Conservation (phyloP, 257 asterid species). For the Salvia rosmarinus region DNA sequence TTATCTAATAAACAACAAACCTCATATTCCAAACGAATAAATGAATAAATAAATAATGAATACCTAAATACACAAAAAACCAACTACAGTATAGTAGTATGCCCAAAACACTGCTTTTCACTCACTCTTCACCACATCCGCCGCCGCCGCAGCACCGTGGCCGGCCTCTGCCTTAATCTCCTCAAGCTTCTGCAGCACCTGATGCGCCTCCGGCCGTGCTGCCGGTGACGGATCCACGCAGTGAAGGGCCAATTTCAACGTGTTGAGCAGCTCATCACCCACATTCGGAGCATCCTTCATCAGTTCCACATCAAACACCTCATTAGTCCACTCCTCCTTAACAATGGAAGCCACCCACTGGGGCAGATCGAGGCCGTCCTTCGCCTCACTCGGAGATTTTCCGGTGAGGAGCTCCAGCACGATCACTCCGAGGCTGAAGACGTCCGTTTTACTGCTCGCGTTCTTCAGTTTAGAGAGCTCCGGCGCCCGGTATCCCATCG, state of each 20-base stretch:
- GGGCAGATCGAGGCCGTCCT: constrained; percentile 78
- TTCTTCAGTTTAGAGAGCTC: constrained; percentile 78
- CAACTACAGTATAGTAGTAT: constrained; percentile 1
- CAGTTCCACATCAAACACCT: constrained; percentile 62
- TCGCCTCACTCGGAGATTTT: constrained; percentile 84
- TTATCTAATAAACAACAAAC: not conserved
- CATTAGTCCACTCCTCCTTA: too few species aligned
- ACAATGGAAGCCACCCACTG: constrained; percentile 80
- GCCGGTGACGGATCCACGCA: constrained; percentile 88
- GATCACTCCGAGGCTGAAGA: constrained; percentile 87
- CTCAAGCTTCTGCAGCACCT: constrained; percentile 70
- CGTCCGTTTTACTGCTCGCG: constrained; percentile 59
- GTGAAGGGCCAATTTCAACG: constrained; percentile 80
- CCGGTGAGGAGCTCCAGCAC: constrained; percentile 94
- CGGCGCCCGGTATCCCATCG: constrained; percentile 82
- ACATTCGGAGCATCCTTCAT: constrained; percentile 64
- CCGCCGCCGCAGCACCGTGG: constrained; percentile 27
- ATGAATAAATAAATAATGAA: not conserved
- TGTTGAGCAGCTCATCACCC: constrained; percentile 75
- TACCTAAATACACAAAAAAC: not conserved
- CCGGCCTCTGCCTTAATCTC: constrained; percentile 61
- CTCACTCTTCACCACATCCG: constrained; percentile 39
- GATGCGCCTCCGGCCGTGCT: constrained; percentile 77
- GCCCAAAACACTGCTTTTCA: constrained; percentile 11
- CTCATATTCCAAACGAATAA: not conserved